These are phyloP conservation scores for Desmodesmus armatus DNA, from an alignment of 139 green algal species.

Conservation along the genomic window DNA sequence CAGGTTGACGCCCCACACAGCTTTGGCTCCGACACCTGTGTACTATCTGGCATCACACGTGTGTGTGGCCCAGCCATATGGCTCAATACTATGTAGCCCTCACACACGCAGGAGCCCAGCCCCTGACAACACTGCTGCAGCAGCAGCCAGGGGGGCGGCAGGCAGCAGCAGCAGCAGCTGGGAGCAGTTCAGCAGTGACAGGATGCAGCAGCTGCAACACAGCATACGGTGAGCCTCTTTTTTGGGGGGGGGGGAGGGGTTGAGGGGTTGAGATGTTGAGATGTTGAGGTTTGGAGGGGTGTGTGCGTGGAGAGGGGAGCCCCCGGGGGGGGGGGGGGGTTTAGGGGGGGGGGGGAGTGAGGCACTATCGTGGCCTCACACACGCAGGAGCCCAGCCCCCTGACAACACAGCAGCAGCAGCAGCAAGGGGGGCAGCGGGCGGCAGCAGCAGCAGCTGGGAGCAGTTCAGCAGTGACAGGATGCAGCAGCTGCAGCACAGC, in stretches of 20 bases:
- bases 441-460: not conserved
- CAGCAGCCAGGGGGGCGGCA: not conserved
- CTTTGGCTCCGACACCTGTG: conserved; percentile 47
- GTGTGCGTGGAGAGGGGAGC: no score
- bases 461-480: not conserved
- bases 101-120: conserved; percentile 54
- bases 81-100: conserved; percentile 73
- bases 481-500: not conserved
- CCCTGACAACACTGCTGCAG: not conserved
- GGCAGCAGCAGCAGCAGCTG: not conserved
- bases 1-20: conserved; percentile 36
- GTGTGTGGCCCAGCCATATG: conserved; percentile 60
- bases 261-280: no score
- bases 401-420: not conserved
- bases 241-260: no score
- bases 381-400: conserved; percentile 49
- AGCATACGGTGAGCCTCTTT: no score
- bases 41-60: conserved; percentile 51
- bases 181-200: not conserved
- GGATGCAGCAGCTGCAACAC: not conserved
- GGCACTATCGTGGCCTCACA: conserved; percentile 68
- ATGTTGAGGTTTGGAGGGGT: no score
- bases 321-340: no score
- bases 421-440: not conserved
- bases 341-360: no score